These are phyloP conservation scores for Aspergillus neoniger DNA, from an alignment of 2,329 filamentous ascomycete species.

Conservation along the genomic window DNA sequence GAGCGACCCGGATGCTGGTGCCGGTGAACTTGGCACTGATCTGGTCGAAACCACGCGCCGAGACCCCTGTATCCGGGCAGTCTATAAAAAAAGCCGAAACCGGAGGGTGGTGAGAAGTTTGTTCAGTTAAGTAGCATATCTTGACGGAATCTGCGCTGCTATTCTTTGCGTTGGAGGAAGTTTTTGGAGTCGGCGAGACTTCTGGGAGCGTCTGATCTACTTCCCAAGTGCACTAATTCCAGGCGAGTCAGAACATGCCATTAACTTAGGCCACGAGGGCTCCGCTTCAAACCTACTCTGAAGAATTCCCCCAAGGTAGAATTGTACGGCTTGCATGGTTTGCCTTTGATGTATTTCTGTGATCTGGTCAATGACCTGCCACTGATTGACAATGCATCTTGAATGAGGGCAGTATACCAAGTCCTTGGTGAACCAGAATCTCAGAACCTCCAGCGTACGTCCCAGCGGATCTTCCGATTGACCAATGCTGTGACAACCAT, in stretches of 20 bases:
- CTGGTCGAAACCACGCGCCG: slow-evolving; percentile 89
- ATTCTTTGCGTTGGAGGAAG: slow-evolving; percentile 35
- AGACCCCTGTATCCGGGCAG: slow-evolving; percentile 86
- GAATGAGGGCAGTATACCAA: slow-evolving; percentile 53
- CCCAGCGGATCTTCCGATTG: slow-evolving; percentile 89
- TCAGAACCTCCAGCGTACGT: slow-evolving; percentile 89
- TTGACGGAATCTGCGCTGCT: slow-evolving; percentile 60
- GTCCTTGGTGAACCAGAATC: slow-evolving; percentile 99
- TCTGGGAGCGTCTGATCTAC: slow-evolving; percentile 74
- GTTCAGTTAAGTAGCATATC: slow-evolving; percentile 93
- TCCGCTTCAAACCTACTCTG: slow-evolving; percentile 59
- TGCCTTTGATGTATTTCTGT: slow-evolving; percentile 95
- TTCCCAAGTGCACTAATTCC: slow-evolving; percentile 83
- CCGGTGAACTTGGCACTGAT: slow-evolving; percentile 97
- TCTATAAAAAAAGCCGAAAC: slow-evolving; percentile 94
- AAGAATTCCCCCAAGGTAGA: slow-evolving; percentile 97
- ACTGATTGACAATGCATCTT: neutral
- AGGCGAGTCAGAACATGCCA: neutral
- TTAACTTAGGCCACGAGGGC: neutral
- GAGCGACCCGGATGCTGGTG: slow-evolving; percentile 86
- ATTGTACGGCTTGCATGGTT: slow-evolving; percentile 98
- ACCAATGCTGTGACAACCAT: slow-evolving; percentile 60
- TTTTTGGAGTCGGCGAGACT: slow-evolving; percentile 48
- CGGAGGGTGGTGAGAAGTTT: slow-evolving; percentile 96
- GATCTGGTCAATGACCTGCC: slow-evolving; percentile 20